Evolutionary conservation across 78 protist species (phyloP), one percentile per base, ranked within the genome.

Genomic region (Dictyostelium firmibasis): DNA sequence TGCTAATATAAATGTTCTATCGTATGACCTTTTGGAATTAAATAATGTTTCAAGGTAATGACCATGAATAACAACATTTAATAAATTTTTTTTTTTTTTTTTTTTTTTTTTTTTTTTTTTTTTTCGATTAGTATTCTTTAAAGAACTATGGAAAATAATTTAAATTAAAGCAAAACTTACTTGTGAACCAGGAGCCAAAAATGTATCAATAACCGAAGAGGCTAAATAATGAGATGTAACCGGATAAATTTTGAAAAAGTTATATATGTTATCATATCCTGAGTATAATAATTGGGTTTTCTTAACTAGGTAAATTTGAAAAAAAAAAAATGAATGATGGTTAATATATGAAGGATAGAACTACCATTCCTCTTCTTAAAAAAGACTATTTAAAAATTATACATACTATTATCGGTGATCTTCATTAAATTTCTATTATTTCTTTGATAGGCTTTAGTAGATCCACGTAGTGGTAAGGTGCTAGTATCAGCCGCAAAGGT

Each of bases 111-210:
- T 47, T 47, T n/a, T n/a, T n/a, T n/a, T n/a, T n/a, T n/a, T n/a
- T n/a, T n/a, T n/a, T n/a, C n/a, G n/a, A n/a, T 41, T 57, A 10
- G 6, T 23, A 60, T 8, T 60, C 5, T 6, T 20, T 23, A 23
- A 60, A 85, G n/a, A n/a, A n/a, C n/a, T n/a, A n/a, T n/a, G n/a
- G n/a, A 0, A 64, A 36, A 31, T 35, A 29, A 13, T 25, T 27
- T 29, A 47, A 14, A 47, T 11, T 78, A 23, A 16, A 10, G n/a
- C 18, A 57, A 20, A 78, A 87, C 93, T 20, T 87, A 81, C 79
- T 27, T 64, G 27, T 27, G 93, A 29, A 11, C 82, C 93, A 36
- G 93, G 93, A 43, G 85, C 93, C 84, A 87, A 87, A 64, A 87
- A 78, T 20, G 83, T 43, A 78, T 87, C 93, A 41, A 87, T 81